Conservation (phyloP, 768 basidiomycete species). For the Boletus insuetus region DNA sequence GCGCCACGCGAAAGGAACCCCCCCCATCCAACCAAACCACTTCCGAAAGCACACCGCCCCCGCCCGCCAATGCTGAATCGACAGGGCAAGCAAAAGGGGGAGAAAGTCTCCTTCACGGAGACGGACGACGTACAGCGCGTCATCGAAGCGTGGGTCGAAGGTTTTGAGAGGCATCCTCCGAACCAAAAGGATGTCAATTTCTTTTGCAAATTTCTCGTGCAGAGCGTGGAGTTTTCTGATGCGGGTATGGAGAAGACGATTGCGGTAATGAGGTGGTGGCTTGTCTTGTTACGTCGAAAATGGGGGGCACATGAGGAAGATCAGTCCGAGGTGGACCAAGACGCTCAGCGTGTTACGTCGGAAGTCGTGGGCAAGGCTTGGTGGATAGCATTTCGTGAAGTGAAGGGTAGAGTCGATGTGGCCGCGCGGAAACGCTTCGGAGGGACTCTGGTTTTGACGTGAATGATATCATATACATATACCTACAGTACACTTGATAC, state of each 20-base stretch:
- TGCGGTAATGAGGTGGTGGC: slow-evolving; percentile 81
- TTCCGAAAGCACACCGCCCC: slow-evolving; percentile 53
- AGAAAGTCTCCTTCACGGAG: slow-evolving; percentile 59
- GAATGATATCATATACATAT: slow-evolving; percentile 12
- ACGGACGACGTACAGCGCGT: slow-evolving; percentile 69
- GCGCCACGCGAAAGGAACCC: slow-evolving; percentile 29
- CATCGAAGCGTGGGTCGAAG: slow-evolving; percentile 74
- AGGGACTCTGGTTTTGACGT: slow-evolving; percentile 62
- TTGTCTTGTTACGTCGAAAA: slow-evolving; percentile 59
- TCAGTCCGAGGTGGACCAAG: slow-evolving; percentile 33
- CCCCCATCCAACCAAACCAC: slow-evolving; percentile 44
- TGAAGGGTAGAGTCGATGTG: slow-evolving; percentile 66
- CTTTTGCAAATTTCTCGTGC: slow-evolving; percentile 69
- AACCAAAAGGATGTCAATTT: slow-evolving; percentile 71
- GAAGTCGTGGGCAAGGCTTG: slow-evolving; percentile 60
- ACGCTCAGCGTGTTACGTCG: slow-evolving; percentile 32
- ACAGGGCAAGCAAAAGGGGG: slow-evolving; percentile 47
- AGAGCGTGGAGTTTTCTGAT: slow-evolving; percentile 64
- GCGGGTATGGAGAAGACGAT: slow-evolving; percentile 68
- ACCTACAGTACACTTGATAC: neutral
- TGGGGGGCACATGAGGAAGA: slow-evolving; percentile 58
- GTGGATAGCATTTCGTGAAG: slow-evolving; percentile 77
- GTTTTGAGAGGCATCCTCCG: slow-evolving; percentile 60
- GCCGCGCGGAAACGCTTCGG: slow-evolving; percentile 69
- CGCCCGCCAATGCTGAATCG: slow-evolving; percentile 54